Percentiles rank a stretch among this genome's conserved stretches.
phyloP scores from a whole-genome alignment of 441 rosid species.

The Syzygium malaccense region DNA sequence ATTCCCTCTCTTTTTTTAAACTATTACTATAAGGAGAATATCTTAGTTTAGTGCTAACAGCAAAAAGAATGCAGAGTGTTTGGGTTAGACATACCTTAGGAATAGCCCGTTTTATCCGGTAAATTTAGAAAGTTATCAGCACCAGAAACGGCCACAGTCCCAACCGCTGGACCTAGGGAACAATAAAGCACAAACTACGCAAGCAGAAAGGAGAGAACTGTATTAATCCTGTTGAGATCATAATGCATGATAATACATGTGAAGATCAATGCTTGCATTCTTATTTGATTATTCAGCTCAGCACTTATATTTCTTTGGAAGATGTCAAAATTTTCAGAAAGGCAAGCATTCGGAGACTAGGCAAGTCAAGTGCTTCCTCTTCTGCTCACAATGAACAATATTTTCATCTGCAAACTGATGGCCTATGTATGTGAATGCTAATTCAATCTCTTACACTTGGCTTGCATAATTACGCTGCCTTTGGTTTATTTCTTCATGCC shows the following conservation, averaged over 20 bases:
- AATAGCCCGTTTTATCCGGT: neutral
- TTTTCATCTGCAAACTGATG: neutral
- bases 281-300: neutral
- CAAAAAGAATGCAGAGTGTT: neutral
- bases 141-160: neutral
- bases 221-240: neutral
- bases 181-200: neutral
- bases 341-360: neutral
- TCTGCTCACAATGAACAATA: neutral
- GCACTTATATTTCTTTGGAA: neutral
- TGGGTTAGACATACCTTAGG: neutral
- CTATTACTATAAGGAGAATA: neutral
- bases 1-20: neutral
- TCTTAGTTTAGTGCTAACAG: neutral
- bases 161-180: neutral
- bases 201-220: neutral
- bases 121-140: neutral
- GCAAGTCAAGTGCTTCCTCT: neutral
- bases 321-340: neutral
- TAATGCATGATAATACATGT: neutral
- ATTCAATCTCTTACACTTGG: neutral
- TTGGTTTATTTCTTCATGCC: neutral
- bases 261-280: neutral
- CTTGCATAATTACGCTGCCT: neutral
- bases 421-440: neutral